Conservation (phyloP, 1,284 basidiomycete genomes). For the Cryptococcus sp. region DNA sequence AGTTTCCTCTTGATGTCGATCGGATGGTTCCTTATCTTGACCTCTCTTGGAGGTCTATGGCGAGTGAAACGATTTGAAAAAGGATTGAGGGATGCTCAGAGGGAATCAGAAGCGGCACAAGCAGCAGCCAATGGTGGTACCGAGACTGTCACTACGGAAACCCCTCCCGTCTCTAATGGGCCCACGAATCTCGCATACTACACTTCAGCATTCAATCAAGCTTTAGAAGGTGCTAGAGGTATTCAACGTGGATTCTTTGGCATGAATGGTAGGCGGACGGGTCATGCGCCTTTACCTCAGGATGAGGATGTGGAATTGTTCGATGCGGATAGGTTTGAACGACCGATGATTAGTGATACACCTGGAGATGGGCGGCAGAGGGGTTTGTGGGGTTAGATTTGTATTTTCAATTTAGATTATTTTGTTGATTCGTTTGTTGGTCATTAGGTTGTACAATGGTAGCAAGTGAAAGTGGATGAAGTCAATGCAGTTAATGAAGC, state of each 20-base stretch:
- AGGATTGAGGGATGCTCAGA: slow-evolving; percentile 32
- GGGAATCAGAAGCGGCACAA: slow-evolving; percentile 38
- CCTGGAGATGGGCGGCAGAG: slow-evolving; percentile 7
- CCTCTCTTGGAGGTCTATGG: slow-evolving; percentile 73
- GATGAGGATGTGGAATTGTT: slow-evolving; percentile 27
- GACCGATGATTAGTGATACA: slow-evolving; percentile 26
- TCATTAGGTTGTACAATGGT: neutral
- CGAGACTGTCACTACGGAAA: slow-evolving; percentile 8
- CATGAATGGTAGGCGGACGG: slow-evolving; percentile 26
- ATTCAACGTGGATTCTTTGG: slow-evolving; percentile 43
- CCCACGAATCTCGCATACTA: slow-evolving; percentile 31
- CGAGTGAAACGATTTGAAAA: slow-evolving; percentile 65
- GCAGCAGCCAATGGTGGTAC: slow-evolving; percentile 19
- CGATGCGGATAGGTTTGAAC: slow-evolving; percentile 39
- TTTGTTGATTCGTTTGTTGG: neutral
- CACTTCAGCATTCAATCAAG: slow-evolving; percentile 30
- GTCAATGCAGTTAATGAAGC: too few relatives aligned
- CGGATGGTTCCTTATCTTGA: slow-evolving; percentile 86
- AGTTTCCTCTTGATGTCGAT: slow-evolving; percentile 86
- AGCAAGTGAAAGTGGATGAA: too few relatives aligned
- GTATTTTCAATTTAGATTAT: neutral
- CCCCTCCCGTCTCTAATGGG: neutral
- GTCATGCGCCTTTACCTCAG: slow-evolving; percentile 27
- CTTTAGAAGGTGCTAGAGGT: slow-evolving; percentile 31
- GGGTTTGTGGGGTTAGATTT: slow-evolving; percentile 16